Evolutionary conservation across 495 filamentous ascomycete genomes (phyloP), one percentile per base, ranked within the genome.

Genomic region (Penicillium macrosclerotiorum): DNA sequence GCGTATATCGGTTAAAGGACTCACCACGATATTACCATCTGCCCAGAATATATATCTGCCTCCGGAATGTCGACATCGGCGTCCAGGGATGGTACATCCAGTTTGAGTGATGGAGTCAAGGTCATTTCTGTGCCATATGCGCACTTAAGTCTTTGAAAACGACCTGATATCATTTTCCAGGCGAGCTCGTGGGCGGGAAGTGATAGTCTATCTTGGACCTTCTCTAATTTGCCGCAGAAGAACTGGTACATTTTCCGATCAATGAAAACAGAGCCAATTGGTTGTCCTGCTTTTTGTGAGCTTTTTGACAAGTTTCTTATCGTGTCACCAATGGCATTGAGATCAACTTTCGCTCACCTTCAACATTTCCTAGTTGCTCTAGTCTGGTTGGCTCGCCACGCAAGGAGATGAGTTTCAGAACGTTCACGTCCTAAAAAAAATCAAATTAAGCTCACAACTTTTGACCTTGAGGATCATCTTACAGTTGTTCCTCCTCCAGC

Each of bases 401-500:
- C 6, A 45, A 39, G 5, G 64, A 69, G 2, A 43, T 42, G 16
- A 73, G 37, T 35, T 58, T 60, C 1, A 73, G 55, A 5, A 70
- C 60, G 20, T 69, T 68, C 4, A 71, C 63, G 42, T 73, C 69
- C 65, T 71, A 29, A 14, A 7, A 6, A 20, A 8, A 5, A 31
- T 38, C 23, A 47, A 38, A 36, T 6, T 8, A 17, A 2, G 37
- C n/a, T 32, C 8, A 29, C 14, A 5, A 14, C 17, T 27, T n/a
- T n/a, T n/a, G n/a, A 8, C 5, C 13, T 22, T 8, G 3, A 25
- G 19, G 25, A n/a, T 14, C n/a, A 8, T 24, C 55, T 18, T 52
- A 68, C 67, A n/a, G 70, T 79, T 1, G 77, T 79, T 8, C 77
- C 77, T 37, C 77, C 77, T 1, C 77, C 77, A 27, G 75, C 72